phyloP scores from a whole-genome alignment of 768 basidiomycete genomes.

The Rossbeevera mucosa region DNA sequence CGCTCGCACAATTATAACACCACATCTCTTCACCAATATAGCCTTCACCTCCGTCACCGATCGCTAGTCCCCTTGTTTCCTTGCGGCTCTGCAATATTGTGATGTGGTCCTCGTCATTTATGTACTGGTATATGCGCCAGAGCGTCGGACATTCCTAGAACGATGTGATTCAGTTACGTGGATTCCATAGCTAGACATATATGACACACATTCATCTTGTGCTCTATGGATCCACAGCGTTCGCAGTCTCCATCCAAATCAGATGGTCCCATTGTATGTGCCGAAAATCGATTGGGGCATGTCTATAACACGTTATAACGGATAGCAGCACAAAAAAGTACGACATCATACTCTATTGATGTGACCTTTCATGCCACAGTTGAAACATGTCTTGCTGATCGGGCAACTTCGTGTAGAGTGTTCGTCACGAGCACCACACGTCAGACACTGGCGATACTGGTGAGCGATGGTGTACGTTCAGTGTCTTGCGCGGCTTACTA shows the following conservation, averaged over 20 bases:
- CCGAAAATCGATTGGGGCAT: slow-evolving; percentile 60
- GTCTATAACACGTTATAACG: slow-evolving; percentile 36
- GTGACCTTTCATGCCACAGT: slow-evolving; percentile 82
- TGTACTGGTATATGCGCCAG: slow-evolving; percentile 78
- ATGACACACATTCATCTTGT: slow-evolving; percentile 57
- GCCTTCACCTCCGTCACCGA: slow-evolving; percentile 74
- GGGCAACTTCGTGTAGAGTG: slow-evolving; percentile 76
- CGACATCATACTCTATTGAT: slow-evolving; percentile 49
- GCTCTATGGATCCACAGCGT: slow-evolving; percentile 61
- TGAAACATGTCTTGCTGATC: slow-evolving; percentile 74
- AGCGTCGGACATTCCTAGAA: slow-evolving; percentile 75
- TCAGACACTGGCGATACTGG: slow-evolving; percentile 53
- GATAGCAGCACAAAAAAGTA: neutral
- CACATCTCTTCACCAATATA: slow-evolving; percentile 70
- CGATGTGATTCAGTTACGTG: neutral
- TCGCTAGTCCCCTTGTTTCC: slow-evolving; percentile 41
- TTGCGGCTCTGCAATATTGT: slow-evolving; percentile 44
- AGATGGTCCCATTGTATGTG: slow-evolving; percentile 9
- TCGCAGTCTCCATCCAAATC: slow-evolving; percentile 50
- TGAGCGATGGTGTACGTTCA: neutral
- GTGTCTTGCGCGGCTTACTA: slow-evolving; percentile 45
- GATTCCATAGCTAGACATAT: neutral
- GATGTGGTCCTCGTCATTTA: slow-evolving; percentile 49
- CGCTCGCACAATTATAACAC: slow-evolving; percentile 77
- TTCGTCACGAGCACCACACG: slow-evolving; percentile 76